A percentile compares a stretch with the other conserved stretches of the same genome.
These are phyloP conservation scores for Gelatoporia subvermispora DNA, from an alignment of 768 basidiomycete species.

Conservation along the genomic window DNA sequence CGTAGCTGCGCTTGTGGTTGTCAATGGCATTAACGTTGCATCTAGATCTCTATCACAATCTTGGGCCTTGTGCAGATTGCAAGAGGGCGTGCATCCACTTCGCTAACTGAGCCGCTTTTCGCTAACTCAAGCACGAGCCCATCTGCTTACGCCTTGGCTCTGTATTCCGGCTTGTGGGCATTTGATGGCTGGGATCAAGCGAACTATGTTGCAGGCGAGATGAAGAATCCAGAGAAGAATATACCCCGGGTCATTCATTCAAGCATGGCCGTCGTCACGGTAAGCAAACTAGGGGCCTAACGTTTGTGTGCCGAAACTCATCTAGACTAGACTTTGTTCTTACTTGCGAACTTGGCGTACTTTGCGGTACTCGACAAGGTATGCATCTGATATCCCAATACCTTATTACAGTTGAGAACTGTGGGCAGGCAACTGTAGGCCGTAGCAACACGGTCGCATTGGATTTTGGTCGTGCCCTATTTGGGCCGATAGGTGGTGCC, in stretches of 20 bases:
- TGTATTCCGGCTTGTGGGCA: conserved; percentile 94
- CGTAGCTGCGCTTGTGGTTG: too few species aligned
- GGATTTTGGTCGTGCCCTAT: conserved; percentile 85
- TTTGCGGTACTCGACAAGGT: conserved; percentile 90
- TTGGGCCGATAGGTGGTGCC: conserved; percentile 82
- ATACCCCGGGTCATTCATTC: conserved; percentile 85
- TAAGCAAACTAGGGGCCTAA: conserved; percentile 32
- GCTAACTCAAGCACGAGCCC: conserved; percentile 70
- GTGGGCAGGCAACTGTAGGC: conserved; percentile 60
- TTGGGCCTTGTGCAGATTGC: conserved; percentile 75
- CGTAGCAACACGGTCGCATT: conserved; percentile 83
- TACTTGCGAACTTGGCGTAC: conserved; percentile 84
- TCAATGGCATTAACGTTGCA: background rate
- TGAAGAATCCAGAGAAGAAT: conserved; percentile 75
- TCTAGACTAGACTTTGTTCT: conserved; percentile 56
- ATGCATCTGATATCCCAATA: too few species aligned
- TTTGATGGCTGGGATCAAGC: conserved; percentile 96
- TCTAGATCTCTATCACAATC: conserved; percentile 64
- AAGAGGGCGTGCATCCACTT: conserved; percentile 64
- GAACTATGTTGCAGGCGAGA: conserved; percentile 89
- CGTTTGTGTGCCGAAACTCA: background rate
- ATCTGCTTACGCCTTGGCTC: conserved; percentile 84
- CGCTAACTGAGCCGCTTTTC: conserved; percentile 67
- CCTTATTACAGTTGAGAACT: too few species aligned
- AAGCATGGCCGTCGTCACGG: conserved; percentile 83